phyloP scores from a whole-genome alignment of 805 yeast genomes.

The Nakazawaea laoshanensis region DNA sequence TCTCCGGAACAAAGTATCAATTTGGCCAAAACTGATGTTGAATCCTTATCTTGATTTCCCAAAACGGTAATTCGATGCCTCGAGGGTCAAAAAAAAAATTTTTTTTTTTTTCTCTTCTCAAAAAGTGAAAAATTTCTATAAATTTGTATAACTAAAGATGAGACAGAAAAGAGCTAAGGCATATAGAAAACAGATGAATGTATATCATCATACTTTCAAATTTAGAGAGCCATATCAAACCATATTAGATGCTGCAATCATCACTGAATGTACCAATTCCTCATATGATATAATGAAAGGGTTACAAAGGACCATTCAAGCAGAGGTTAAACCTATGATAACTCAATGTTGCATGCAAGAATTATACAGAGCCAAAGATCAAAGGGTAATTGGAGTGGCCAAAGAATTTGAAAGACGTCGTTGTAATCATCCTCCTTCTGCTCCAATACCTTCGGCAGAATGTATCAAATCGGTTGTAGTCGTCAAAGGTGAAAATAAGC shows the following conservation, averaged over 20 bases:
- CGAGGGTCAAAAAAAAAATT: not conserved
- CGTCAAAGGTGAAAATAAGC: slow-evolving; percentile 75
- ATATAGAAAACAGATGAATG: slow-evolving; percentile 86
- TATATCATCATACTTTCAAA: slow-evolving; percentile 76
- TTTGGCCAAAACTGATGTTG: slow-evolving; percentile 50
- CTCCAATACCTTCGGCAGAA: slow-evolving; percentile 56
- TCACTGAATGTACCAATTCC: slow-evolving; percentile 55
- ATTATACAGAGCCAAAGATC: slow-evolving; percentile 63
- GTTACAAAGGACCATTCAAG: slow-evolving; percentile 72
- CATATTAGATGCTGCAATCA: slow-evolving; percentile 73
- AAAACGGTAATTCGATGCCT: too few relatives aligned
- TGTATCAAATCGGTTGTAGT: slow-evolving; percentile 68
- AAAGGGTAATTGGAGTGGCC: slow-evolving; percentile 72
- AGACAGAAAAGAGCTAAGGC: slow-evolving; percentile 94
- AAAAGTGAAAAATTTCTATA: not conserved
- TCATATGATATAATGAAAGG: slow-evolving; percentile 80
- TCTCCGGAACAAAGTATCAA: slow-evolving; percentile 52
- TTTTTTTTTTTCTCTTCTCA: not conserved
- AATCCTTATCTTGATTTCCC: not conserved
- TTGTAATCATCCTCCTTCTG: slow-evolving; percentile 72
- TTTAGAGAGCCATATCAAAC: slow-evolving; percentile 94
- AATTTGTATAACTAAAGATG: slow-evolving; percentile 38
- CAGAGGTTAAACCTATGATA: slow-evolving; percentile 80
- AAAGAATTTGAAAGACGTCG: slow-evolving; percentile 85
- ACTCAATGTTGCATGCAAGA: slow-evolving; percentile 94